phyloP scores from a whole-genome alignment of 73 alveolate species.

The Tetrahymena thermophila region DNA sequence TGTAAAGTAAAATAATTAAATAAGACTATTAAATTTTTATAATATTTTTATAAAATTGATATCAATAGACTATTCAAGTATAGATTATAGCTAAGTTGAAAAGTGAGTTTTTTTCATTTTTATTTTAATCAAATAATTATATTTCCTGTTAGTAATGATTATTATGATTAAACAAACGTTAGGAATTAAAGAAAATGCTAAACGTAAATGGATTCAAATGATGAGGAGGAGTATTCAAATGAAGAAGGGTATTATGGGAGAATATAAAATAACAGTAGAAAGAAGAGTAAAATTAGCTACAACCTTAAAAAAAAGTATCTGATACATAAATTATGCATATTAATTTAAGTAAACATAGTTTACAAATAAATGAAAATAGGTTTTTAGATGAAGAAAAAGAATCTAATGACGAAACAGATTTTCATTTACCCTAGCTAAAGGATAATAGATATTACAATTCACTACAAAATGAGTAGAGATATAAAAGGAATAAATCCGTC shows the following conservation, averaged over 20 bases:
- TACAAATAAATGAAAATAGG: not conserved
- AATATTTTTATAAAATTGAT: too few relatives aligned
- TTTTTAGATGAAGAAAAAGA: not conserved
- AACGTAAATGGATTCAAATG: not conserved
- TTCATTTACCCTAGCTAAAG: not conserved
- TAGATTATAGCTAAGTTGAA: not conserved
- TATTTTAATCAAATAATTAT: too few relatives aligned
- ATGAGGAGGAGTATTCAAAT: not conserved
- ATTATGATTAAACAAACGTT: not conserved
- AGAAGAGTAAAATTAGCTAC: not conserved
- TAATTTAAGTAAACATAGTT: not conserved
- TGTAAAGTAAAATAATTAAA: not conserved
- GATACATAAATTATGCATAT: not conserved
- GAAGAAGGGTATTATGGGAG: not conserved
- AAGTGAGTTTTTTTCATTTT: not conserved
- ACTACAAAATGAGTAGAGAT: not conserved
- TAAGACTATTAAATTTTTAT: not conserved
- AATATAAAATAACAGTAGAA: not conserved
- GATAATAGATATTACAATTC: not conserved
- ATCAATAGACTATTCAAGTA: not conserved
- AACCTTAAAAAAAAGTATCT: not conserved
- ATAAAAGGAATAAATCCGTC: not conserved
- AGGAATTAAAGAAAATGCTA: not conserved
- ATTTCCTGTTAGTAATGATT: not conserved
- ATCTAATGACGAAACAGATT: not conserved